These are phyloP conservation scores for Uronychia setigera DNA, from an alignment of 73 alveolate genomes.

Conservation along the genomic window DNA sequence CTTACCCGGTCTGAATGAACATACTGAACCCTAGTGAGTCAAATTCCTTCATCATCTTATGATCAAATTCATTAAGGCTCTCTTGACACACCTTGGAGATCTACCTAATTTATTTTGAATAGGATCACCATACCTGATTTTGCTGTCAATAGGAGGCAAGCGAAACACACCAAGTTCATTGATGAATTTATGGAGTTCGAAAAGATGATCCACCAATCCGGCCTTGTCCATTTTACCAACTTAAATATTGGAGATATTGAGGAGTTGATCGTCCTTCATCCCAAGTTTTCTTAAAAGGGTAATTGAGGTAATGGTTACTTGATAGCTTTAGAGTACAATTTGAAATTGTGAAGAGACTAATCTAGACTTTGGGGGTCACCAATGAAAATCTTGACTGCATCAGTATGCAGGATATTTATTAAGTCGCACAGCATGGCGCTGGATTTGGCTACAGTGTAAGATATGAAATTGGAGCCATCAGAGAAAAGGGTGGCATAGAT, in stretches of 20 bases:
- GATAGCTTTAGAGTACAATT: not conserved
- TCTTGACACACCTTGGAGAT: not conserved
- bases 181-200: not conserved
- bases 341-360: not conserved
- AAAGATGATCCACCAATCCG: not conserved
- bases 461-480: not conserved
- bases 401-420: not conserved
- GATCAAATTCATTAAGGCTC: not conserved
- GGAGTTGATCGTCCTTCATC: not conserved
- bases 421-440: not conserved
- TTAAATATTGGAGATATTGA: not conserved
- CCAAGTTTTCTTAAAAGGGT: not conserved
- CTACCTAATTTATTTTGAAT: not conserved
- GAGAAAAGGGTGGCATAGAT: not conserved
- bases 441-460: not conserved
- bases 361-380: not conserved
- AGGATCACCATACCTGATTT: not conserved
- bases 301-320: not conserved
- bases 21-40: not conserved
- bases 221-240: not conserved
- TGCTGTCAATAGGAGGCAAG: not conserved
- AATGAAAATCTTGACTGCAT: not conserved
- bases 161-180: not conserved
- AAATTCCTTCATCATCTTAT: not conserved
- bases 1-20: not conserved